Base-by-base conservation (phyloP, 306 rosid species). In the Chamaecrista fasciculata region DNA sequence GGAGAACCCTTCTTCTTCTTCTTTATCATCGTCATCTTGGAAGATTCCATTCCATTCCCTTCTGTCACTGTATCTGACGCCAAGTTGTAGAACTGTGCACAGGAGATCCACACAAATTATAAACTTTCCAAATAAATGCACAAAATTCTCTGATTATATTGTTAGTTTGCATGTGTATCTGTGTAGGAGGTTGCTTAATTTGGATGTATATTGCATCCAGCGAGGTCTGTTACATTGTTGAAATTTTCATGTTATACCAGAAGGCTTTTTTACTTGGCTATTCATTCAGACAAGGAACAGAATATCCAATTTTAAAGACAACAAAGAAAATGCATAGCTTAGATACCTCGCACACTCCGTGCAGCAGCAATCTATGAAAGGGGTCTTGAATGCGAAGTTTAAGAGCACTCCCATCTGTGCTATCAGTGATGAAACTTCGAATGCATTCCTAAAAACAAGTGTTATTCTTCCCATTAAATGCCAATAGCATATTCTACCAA, bases 321-420 rank as follows among this genome's bases (percentile, higher is more conserved):
- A 48, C 66, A 51, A 50, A 70, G 37, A 29, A 16, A 47, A 40
- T 8, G 62, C 42, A 31, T 39, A 72, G 43, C 33, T 44, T 51
- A 73, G 62, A 58, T 80, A 94, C 98, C 97, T 94, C 99, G 60
- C 97, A 94, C 42, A 94, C 92, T 15, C 99, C 99, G 74, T 94
- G 99, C 56, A 94, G 83, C 76, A 91, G 76, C 74, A 94, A 68
- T 72, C 99, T 70, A 66, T 86, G 97, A 46, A 91, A 89, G 56
- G 99, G 99, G 57, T 91, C 96, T 72, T 81, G 87, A 63, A 90
- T 75, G 42, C 47, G 89, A 4, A 94, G 82, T 55, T 69, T 72
- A 15, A 94, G 90, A 69, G 60, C 73, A 52, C 82, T 86, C 55
- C 71, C 82, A 5, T 78, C 89, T n/a, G 72, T 28, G 69, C 79